Conservation (phyloP, 78 protist genomes). For the Dictyostelium discoideum region DNA sequence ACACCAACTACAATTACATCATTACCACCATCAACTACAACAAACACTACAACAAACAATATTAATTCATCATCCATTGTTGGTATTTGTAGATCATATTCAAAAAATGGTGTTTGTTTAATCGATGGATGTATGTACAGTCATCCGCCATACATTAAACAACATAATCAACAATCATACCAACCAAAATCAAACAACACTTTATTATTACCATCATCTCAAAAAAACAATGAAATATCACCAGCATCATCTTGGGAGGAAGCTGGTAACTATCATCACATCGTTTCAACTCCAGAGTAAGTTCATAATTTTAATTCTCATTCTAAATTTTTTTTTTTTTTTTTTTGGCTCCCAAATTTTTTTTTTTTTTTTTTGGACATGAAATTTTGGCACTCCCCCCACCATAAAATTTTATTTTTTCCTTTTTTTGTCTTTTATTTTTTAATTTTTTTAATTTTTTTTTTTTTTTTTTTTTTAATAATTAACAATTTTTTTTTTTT, state of each 20-base stretch:
- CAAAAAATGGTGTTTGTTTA: slow-evolving; percentile 1
- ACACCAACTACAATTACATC: background rate
- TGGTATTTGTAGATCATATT: slow-evolving; percentile 15
- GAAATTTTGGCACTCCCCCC: too few species aligned
- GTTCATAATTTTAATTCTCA: background rate
- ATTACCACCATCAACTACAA: background rate
- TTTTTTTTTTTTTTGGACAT: background rate
- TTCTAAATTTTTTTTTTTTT: background rate
- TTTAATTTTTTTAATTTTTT: background rate
- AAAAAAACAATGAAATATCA: background rate
- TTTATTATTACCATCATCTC: background rate
- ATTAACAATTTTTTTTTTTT: background rate
- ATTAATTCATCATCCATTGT: background rate
- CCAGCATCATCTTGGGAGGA: slow-evolving; percentile 76
- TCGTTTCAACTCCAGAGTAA: slow-evolving; percentile 8
- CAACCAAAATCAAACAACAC: background rate
- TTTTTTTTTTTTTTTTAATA: background rate
- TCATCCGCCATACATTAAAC: background rate
- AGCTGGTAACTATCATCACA: slow-evolving; percentile 60
- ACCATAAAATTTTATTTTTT: background rate
- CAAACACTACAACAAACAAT: background rate
- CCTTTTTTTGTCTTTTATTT: background rate
- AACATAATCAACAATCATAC: background rate
- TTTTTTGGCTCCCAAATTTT: background rate
- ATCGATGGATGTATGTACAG: slow-evolving; percentile 21